A percentile compares a stretch with the other conserved stretches of the same genome.
Conservation (phyloP, 2,329 filamentous ascomycete genomes). For the Exserohilum rostratum region DNA sequence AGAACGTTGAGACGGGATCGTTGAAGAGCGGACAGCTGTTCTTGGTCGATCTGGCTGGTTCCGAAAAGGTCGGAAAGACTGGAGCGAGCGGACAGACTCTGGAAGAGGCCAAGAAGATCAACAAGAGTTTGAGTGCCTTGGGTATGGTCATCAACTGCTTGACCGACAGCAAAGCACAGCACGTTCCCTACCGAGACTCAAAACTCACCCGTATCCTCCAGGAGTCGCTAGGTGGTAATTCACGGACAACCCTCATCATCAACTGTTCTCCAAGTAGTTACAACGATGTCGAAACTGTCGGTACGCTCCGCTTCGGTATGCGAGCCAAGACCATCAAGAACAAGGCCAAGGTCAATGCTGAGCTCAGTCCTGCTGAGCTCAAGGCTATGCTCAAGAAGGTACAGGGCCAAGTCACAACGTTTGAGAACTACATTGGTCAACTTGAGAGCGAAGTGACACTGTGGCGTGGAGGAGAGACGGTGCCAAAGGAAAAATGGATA, state of each 20-base stretch:
- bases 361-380: conserved; percentile 93
- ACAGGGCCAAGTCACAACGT: conserved; percentile 85
- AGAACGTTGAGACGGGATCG: conserved; percentile 95
- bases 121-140: conserved; percentile 97
- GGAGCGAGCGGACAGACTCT: conserved; percentile 96
- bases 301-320: conserved; percentile 92
- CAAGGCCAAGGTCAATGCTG: conserved; percentile 99
- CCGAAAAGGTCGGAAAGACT: conserved; percentile 98
- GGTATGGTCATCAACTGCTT: conserved; percentile 99
- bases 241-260: conserved; percentile 96
- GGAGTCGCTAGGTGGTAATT: conserved; percentile 97
- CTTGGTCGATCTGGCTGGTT: conserved; percentile 96
- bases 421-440: conserved; percentile 82
- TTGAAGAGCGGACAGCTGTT: conserved; percentile 96
- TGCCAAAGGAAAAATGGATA: conserved; percentile 90
- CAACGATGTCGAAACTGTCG: conserved; percentile 93
- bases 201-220: conserved; percentile 97
- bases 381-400: conserved; percentile 92
- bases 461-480: conserved; percentile 87
- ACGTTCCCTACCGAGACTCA: conserved; percentile 96
- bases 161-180: conserved; percentile 95
- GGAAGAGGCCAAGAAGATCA: conserved; percentile 99
- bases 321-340: conserved; percentile 99
- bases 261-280: conserved; percentile 99
- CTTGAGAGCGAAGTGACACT: conserved; percentile 83